Evolutionary conservation across 2,329 filamentous ascomycete species (phyloP), one percentile per base, ranked within the genome.

Genomic region (Colletotrichum chrysophilum): DNA sequence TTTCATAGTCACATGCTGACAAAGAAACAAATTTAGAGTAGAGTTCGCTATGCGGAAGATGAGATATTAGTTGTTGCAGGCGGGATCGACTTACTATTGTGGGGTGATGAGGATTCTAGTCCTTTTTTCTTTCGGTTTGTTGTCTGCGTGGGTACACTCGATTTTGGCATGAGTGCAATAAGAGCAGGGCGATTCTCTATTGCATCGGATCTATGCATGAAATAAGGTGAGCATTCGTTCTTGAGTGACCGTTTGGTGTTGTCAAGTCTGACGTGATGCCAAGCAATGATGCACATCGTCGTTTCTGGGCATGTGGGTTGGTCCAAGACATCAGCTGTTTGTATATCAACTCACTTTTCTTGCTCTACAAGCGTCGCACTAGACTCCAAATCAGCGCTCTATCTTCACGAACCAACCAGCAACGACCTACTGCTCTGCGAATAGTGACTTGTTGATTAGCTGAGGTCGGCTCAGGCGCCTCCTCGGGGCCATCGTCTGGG

Each of bases 81-180:
- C 14, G 64, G 24, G 48, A 16, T 30, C 8, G 24, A 79, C 84
- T 78, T 78, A 85, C 84, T 85, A 85, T 75, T 85, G 83, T 56
- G 83, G 80, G 62, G 82, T 84, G 48, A 85, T 74, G 32, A 85
- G 82, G 34, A 85, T 83, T 21, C 84, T 80, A 4, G 83, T 82
- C 55, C 84, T 80, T 74, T 85, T 84, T 76, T 85, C 84, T 28
- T 81, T 84, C 43, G 83, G 82, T 18, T 79, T 80, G 60, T 77
- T 74, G 52, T 82, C 81, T 9, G 79, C 78, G 61, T 85, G 83
- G 24, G 80, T 83, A 56, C 84, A 85, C n/a, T 82, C 79, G 21
- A 85, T 84, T 77, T 84, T 84, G 74, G 83, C 82, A 64, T 84
- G 81, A 3, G 81, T 56, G 61, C 84, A 85, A 68, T 85, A 83